phyloP scores from a whole-genome alignment of 805 yeast species.

The Candida silvicultrix region DNA sequence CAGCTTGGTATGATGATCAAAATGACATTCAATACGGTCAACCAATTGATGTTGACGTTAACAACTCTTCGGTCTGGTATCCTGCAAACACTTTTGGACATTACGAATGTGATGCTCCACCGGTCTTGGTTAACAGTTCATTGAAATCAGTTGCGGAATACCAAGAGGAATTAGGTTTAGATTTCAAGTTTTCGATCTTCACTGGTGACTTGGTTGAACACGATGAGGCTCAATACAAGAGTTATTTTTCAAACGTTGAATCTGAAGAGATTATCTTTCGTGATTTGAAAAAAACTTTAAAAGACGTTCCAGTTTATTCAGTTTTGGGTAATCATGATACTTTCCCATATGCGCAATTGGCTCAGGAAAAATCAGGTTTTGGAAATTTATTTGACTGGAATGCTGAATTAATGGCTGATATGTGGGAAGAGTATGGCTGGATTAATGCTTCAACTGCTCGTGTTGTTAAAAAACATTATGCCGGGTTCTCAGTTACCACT shows the following conservation, averaged over 20 bases:
- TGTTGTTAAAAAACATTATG: conserved; percentile 37
- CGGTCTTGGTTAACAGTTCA: conserved; percentile 47
- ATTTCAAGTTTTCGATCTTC: conserved; percentile 54
- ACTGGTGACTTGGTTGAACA: conserved; percentile 73
- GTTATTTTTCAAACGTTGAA: conserved; percentile 19
- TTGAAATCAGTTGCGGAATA: conserved; percentile 33
- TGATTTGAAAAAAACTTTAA: conserved; percentile 21
- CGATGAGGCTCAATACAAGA: conserved; percentile 37
- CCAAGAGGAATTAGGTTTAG: conserved; percentile 22
- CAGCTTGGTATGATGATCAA: conserved; percentile 19
- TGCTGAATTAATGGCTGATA: neutral
- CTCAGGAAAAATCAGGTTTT: conserved; percentile 39
- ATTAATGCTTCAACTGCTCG: neutral
- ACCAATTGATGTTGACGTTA: conserved; percentile 12
- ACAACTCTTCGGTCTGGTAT: conserved; percentile 24
- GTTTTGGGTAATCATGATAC: conserved; percentile 65
- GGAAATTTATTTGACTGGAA: conserved; percentile 10
- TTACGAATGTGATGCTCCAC: conserved; percentile 61
- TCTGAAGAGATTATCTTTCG: conserved; percentile 32
- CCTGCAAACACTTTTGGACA: conserved; percentile 59
- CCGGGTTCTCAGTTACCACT: conserved; percentile 55
- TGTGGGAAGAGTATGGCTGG: neutral
- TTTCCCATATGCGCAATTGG: conserved; percentile 58
- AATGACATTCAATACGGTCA: conserved; percentile 18
- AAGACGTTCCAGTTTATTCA: conserved; percentile 48